Percentiles rank a stretch among this genome's conserved stretches.
phyloP scores from a whole-genome alignment of 1,139 yeast genomes.

The Trichomonascaceae sp. region DNA sequence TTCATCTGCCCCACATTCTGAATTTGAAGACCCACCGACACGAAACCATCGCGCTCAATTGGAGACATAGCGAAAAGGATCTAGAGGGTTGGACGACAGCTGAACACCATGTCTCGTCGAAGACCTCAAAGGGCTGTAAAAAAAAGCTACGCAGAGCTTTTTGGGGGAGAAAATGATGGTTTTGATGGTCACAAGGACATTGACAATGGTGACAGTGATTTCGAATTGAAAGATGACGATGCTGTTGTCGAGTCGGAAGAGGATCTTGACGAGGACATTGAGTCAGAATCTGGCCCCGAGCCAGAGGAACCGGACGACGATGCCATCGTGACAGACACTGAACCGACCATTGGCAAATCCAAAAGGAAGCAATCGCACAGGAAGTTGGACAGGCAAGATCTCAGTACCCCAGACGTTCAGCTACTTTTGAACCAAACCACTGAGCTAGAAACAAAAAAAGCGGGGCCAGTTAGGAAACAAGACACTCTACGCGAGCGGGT shows the following conservation, averaged over 20 bases:
- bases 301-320: neutral
- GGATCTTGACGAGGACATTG: conserved; percentile 7
- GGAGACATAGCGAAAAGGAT: no score
- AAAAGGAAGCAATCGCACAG: neutral
- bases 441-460: no score
- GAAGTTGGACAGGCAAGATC: neutral
- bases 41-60: no score
- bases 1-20: no score
- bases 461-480: conserved; percentile 1
- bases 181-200: conserved; percentile 12
- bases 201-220: no score
- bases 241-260: conserved; percentile 8
- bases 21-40: no score
- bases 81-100: no score
- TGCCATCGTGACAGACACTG: neutral
- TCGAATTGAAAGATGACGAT: conserved; percentile 7
- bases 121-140: conserved; percentile 12
- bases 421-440: no score
- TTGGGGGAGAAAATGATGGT: conserved; percentile 12
- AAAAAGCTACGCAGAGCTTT: conserved; percentile 13
- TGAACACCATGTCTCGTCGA: conserved; percentile 6
- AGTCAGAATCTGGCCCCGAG: conserved; percentile 1
- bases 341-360: neutral
- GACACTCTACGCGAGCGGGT: conserved; percentile 13
- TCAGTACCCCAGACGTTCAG: no score